Conservation (phyloP, 2,329 filamentous ascomycete species). For the Coniella lustricola region DNA sequence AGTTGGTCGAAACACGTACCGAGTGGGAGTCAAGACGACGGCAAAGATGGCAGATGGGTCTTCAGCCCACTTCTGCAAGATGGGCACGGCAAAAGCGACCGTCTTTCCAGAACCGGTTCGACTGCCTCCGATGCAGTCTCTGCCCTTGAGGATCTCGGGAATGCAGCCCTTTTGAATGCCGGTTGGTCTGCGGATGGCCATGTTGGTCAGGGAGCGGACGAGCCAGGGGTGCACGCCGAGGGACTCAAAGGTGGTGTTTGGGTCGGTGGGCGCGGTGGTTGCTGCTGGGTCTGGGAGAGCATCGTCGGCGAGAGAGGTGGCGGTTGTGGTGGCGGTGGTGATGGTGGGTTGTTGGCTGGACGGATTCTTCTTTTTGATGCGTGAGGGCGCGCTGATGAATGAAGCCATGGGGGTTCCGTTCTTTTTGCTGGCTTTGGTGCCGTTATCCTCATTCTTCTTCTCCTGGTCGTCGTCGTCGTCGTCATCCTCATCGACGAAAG, state of each 20-base stretch:
- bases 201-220: constrained; percentile 65
- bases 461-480: constrained; percentile 27
- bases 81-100: constrained; percentile 88
- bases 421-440: neutral
- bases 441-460: constrained; percentile 27
- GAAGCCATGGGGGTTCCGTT: constrained; percentile 24
- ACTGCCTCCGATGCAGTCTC: constrained; percentile 91
- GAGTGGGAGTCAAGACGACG: constrained; percentile 80
- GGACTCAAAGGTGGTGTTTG: constrained; percentile 60
- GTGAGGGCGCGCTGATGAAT: constrained; percentile 45
- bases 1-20: constrained; percentile 35
- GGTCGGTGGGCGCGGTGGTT: constrained; percentile 41
- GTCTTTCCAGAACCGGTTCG: constrained; percentile 97
- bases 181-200: constrained; percentile 78
- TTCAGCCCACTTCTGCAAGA: constrained; percentile 86
- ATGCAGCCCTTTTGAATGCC: constrained; percentile 91
- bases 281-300: constrained; percentile 19
- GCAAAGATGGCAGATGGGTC: constrained; percentile 90
- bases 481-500: too few species aligned
- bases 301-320: constrained; percentile 23
- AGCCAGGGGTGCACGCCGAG: constrained; percentile 81
- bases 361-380: constrained; percentile 36
- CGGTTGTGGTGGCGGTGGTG: constrained; percentile 1
- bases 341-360: constrained; percentile 5
- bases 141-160: constrained; percentile 81